Evolutionary conservation across 164 flowering plant species (phyloP).

Genomic region (Stephania japonica): DNA sequence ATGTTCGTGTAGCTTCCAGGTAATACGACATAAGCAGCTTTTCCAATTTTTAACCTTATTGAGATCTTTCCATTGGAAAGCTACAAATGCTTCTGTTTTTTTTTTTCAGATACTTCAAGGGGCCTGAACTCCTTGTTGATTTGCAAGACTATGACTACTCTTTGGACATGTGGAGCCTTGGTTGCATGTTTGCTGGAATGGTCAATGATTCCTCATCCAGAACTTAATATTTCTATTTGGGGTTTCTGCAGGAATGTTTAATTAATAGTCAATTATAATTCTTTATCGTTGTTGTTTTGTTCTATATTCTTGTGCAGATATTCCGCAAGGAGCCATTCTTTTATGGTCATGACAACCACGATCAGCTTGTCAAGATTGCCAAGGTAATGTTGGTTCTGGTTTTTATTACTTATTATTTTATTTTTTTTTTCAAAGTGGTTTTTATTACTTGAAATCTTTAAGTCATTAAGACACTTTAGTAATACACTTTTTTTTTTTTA

Average conservation of each 20-base stretch:
- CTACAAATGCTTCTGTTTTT: not conserved
- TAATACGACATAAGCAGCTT: constrained; percentile 3
- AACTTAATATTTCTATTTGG: not conserved
- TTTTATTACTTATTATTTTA: too few species aligned
- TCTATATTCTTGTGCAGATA: constrained; percentile 36
- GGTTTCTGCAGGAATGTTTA: not conserved
- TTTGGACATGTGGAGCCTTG: constrained; percentile 77
- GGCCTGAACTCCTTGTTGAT: constrained; percentile 73
- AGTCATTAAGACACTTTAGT: not conserved
- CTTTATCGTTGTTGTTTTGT: not conserved
- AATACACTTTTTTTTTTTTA: not conserved
- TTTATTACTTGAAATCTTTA: too few species aligned
- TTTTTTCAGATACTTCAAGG: constrained; percentile 49
- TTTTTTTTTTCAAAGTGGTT: too few species aligned
- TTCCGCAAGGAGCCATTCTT: constrained; percentile 86
- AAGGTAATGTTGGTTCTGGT: constrained; percentile 36
- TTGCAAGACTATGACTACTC: constrained; percentile 76
- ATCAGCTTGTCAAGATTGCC: constrained; percentile 85
- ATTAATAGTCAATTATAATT: not conserved
- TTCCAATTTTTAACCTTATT: not conserved
- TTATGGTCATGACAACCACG: constrained; percentile 84
- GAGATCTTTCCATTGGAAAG: not conserved
- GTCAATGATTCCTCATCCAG: constrained; percentile 19
- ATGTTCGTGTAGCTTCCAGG: constrained; percentile 85
- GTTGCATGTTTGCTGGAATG: constrained; percentile 80